These are phyloP conservation scores for Thelephora ganbajun DNA, from an alignment of 768 basidiomycete species.

Conservation along the genomic window DNA sequence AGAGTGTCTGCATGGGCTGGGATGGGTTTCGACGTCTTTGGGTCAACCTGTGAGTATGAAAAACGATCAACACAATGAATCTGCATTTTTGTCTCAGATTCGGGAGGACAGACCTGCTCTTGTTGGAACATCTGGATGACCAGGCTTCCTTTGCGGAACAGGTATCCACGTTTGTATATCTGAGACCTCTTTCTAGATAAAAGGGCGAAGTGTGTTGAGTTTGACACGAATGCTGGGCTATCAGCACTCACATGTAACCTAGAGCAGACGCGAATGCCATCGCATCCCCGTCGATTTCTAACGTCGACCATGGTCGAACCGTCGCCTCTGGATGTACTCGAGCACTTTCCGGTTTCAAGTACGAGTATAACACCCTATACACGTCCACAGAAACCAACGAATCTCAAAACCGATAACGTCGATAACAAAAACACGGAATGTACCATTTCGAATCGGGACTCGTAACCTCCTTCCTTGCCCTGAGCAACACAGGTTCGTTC, in stretches of 20 bases:
- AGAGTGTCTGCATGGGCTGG: conserved; percentile 69
- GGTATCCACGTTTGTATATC: conserved; percentile 71
- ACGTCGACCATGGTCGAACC: conserved; percentile 74
- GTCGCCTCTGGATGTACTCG: conserved; percentile 78
- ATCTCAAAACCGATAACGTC: not conserved
- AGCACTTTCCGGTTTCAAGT: conserved; percentile 73
- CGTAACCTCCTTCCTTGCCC: conserved; percentile 62
- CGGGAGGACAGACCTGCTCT: conserved; percentile 42
- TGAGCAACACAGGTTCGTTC: conserved; percentile 51
- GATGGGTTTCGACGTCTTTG: conserved; percentile 59
- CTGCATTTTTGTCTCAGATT: not conserved
- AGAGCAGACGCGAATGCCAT: conserved; percentile 68
- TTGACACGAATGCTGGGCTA: not conserved
- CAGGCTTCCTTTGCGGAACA: conserved; percentile 56
- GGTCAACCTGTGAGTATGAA: conserved; percentile 41
- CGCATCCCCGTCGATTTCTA: conserved; percentile 68
- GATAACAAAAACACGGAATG: conserved; percentile 9
- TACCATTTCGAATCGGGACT: conserved; percentile 56
- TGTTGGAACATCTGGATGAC: conserved; percentile 78
- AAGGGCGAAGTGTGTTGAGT: too few relatives aligned
- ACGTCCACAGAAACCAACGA: not conserved
- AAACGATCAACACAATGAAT: not conserved
- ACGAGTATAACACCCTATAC: conserved; percentile 61
- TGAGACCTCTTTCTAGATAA: conserved; percentile 46
- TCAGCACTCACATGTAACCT: conserved; percentile 47